Conservation (phyloP, 2,329 filamentous ascomycete genomes). For the Chaetomium strumarium region DNA sequence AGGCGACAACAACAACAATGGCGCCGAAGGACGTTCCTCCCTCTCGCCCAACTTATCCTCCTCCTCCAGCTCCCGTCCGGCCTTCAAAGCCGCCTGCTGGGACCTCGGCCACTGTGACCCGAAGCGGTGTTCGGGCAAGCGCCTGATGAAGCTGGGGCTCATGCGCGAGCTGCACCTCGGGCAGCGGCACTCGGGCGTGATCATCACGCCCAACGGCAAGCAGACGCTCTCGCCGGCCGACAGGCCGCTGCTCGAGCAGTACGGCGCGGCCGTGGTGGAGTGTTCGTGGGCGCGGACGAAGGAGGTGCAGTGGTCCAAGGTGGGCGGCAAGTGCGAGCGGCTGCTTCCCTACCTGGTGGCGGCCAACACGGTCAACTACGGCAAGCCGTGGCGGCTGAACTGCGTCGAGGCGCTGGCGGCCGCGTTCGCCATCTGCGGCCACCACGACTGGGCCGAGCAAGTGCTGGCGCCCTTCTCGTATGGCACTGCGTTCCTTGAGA, state of each 20-base stretch:
- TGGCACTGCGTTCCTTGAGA: conserved; percentile 80
- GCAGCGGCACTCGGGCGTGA: conserved; percentile 84
- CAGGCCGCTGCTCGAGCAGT: conserved; percentile 71
- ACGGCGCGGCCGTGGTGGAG: conserved; percentile 92
- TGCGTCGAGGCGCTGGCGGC: conserved; percentile 93
- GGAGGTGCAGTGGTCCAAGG: conserved; percentile 85
- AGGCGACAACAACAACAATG: conserved; percentile 37
- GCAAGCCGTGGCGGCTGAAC: conserved; percentile 89
- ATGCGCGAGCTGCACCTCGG: conserved; percentile 92
- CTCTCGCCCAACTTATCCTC: conserved; percentile 31
- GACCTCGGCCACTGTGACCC: conserved; percentile 96
- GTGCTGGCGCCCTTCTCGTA: conserved; percentile 83
- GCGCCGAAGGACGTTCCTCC: conserved; percentile 28
- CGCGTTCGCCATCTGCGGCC: conserved; percentile 88
- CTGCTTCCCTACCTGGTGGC: conserved; percentile 91
- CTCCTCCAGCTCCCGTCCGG: conserved; percentile 36
- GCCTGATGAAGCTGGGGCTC: conserved; percentile 82
- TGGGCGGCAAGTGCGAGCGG: conserved; percentile 89
- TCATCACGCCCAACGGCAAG: conserved; percentile 94
- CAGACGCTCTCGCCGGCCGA: conserved; percentile 79
- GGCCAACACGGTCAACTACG: conserved; percentile 96
- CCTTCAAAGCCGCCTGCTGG: conserved; percentile 95
- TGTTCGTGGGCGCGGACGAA: conserved; percentile 92
- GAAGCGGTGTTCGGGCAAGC: conserved; percentile 92
- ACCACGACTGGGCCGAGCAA: conserved; percentile 81